phyloP scores from a whole-genome alignment of 1,284 basidiomycete genomes.

The Hemileia vastatrix region DNA sequence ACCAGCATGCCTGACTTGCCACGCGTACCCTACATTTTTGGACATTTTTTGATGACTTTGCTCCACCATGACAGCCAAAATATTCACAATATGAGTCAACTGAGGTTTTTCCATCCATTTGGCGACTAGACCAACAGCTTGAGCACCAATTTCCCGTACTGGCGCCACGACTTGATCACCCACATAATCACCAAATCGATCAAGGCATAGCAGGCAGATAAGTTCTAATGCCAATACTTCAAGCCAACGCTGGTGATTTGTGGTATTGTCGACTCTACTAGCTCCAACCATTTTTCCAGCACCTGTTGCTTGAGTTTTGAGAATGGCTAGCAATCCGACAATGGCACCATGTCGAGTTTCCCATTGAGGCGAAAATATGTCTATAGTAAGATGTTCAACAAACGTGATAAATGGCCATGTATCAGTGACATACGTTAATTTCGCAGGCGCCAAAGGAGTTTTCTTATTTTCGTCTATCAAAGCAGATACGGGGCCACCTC shows the following conservation, averaged over 20 bases:
- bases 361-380: conserved; percentile 77
- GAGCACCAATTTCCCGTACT: conserved; percentile 89
- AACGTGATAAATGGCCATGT: conserved; percentile 84
- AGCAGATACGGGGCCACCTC: conserved; percentile 36
- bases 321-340: conserved; percentile 76
- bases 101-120: conserved; percentile 60
- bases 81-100: conserved; percentile 60
- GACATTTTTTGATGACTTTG: conserved; percentile 78
- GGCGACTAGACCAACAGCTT: conserved; percentile 81
- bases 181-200: conserved; percentile 95
- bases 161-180: conserved; percentile 94
- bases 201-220: conserved; percentile 83
- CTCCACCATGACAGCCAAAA: conserved; percentile 71
- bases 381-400: conserved; percentile 68
- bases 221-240: conserved; percentile 78
- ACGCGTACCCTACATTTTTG: conserved; percentile 57
- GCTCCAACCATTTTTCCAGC: conserved; percentile 59
- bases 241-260: conserved; percentile 71
- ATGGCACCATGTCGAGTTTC: conserved; percentile 90
- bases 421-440: conserved; percentile 51
- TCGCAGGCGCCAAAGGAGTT: conserved; percentile 27
- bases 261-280: conserved; percentile 54
- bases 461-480: conserved; percentile 36
- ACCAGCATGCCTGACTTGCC: conserved; percentile 96
- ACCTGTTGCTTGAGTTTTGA: conserved; percentile 72